A percentile compares a stretch with the other conserved stretches of the same genome.
phyloP scores from a whole-genome alignment of 148 eudicot genomes.

The Diospyros kaki region DNA sequence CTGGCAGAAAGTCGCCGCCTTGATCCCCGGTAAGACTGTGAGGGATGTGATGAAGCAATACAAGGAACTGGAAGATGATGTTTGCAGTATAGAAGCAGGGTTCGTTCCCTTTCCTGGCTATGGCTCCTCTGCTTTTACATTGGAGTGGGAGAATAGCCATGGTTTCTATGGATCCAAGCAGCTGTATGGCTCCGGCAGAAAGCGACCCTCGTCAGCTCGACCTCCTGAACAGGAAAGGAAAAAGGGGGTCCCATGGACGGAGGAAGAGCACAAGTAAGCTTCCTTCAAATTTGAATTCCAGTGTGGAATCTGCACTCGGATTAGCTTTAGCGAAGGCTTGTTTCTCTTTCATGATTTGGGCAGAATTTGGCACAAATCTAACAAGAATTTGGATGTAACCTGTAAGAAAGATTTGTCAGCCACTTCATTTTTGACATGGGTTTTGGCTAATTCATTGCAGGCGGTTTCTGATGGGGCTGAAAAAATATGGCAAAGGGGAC shows the following conservation, averaged over 20 bases:
- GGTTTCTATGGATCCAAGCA: conserved; percentile 54
- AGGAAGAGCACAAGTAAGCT: conserved; percentile 88
- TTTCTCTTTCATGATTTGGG: no score
- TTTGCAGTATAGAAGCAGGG: conserved; percentile 80
- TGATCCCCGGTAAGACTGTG: conserved; percentile 77
- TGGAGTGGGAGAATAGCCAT: conserved; percentile 69
- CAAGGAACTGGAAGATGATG: conserved; percentile 69
- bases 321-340: no score
- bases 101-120: conserved; percentile 60
- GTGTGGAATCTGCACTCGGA: background rate
- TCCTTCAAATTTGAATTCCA: background rate
- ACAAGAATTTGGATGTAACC: no score
- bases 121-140: conserved; percentile 47
- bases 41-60: conserved; percentile 75
- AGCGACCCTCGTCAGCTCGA: conserved; percentile 39
- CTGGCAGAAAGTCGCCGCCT: conserved; percentile 73
- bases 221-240: conserved; percentile 78
- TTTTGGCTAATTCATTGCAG: conserved; percentile 25
- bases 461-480: conserved; percentile 80
- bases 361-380: no score
- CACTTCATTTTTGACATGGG: conserved; percentile 15
- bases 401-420: no score
- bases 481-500: conserved; percentile 91
- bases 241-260: conserved; percentile 97
- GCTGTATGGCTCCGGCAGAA: conserved; percentile 40